Base-by-base conservation (phyloP, 495 filamentous ascomycete genomes). In the Ascodesmis nigricans region DNA sequence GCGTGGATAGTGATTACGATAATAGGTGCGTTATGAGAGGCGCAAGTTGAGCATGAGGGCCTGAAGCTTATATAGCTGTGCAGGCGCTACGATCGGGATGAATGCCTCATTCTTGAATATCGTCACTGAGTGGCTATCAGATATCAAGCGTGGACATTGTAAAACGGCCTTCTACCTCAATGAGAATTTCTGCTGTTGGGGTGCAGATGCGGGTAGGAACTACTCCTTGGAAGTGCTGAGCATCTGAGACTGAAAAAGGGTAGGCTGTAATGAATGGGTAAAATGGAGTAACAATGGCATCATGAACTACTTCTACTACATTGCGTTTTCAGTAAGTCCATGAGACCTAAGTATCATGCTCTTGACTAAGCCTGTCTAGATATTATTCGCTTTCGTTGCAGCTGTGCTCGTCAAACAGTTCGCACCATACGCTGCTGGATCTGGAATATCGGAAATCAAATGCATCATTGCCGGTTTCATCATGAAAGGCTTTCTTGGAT, bases 381-480 rank as follows among this genome's bases (percentile, higher is more conserved):
- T 75, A 1, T 41, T 79, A 3, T 90, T 97, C 52, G 73, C 84
- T 29, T 73, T 76, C 20, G 75, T 73, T 7, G 70, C 82, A 1
- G 90, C 82, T 2, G 69, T 63, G 23, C 62, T 97, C 10, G 87
- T 97, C 52, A 91, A 82, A 53, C 72, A 73, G 0, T 95, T 90
- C 55, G 82, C 87, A 7, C 90, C 87, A 9, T 97, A 97, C 53
- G 90, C 87, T 8, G 90, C 87, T 20, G 87, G 87, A 19, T 93
- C 83, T 15, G 87, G 87, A 30, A 97, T 97, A 37, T 93, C 83
- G 17, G 87, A 97, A 59, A 97, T 97, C 58, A 97, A 97, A 57
- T 95, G 87, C 56, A 97, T 97, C 45, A 91, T 97, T 47, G 84
- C 83, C 4, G 87, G 87, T n/a, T 97, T 97, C 45, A 78, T 95